These are phyloP conservation scores for Microsporum audouinii DNA, from an alignment of 2,329 filamentous ascomycete species.

Conservation along the genomic window DNA sequence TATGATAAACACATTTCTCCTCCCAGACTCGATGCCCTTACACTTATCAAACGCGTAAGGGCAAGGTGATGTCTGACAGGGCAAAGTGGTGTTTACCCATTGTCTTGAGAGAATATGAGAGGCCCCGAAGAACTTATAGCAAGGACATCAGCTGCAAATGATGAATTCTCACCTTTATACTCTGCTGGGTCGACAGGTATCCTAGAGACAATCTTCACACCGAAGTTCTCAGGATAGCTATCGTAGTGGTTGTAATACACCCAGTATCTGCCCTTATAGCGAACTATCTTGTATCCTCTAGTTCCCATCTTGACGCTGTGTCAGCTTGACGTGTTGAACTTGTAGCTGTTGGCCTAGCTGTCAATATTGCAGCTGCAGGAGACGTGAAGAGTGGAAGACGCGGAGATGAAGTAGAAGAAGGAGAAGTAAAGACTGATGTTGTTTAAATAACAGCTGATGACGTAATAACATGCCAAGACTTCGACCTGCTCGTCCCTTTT, in stretches of 20 bases:
- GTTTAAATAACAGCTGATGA: neutral
- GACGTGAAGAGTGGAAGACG: too few species aligned
- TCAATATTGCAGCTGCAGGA: too few species aligned
- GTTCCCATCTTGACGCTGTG: neutral
- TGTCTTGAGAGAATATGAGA: neutral
- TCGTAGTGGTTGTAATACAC: slow-evolving; percentile 1
- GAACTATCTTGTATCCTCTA: neutral
- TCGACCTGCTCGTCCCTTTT: neutral
- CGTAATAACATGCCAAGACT: neutral
- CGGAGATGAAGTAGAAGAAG: neutral
- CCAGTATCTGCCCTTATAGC: slow-evolving; percentile 4
- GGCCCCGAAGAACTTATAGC: neutral
- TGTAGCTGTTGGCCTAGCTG: neutral
- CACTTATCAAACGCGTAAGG: neutral
- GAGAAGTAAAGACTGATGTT: neutral
- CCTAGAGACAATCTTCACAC: neutral
- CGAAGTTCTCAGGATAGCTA: neutral
- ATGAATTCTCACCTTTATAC: neutral
- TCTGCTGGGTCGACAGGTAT: neutral
- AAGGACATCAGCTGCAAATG: neutral
- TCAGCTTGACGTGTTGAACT: neutral
- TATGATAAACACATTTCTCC: too few species aligned
- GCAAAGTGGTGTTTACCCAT: neutral
- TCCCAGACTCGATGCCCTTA: neutral
- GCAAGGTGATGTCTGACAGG: neutral